Percentiles rank a stretch among this genome's conserved stretches.
phyloP scores from a whole-genome alignment of 805 yeast species.

The Wickerhamiella parazyma region DNA sequence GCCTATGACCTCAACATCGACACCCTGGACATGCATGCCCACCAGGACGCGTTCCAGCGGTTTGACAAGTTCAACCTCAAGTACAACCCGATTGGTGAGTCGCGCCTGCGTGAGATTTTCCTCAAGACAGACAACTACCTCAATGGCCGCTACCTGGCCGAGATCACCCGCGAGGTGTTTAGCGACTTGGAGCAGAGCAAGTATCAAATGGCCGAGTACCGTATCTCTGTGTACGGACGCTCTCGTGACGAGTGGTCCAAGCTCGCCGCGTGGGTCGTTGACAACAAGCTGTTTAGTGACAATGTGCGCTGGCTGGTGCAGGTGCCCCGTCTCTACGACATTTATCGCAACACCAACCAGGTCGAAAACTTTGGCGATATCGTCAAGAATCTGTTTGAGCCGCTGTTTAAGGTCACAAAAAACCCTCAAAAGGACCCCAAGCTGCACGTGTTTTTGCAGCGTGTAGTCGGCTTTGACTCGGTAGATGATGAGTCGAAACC shows the following conservation, averaged over 20 bases:
- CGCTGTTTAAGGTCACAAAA: conserved; percentile 77
- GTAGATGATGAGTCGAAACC: conserved; percentile 95
- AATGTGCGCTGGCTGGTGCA: conserved; percentile 96
- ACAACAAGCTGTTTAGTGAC: conserved; percentile 78
- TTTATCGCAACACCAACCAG: conserved; percentile 65
- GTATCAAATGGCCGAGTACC: conserved; percentile 93
- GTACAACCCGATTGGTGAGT: conserved; percentile 96
- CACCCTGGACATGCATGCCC: conserved; percentile 98
- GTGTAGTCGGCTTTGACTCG: conserved; percentile 95
- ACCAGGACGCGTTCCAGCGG: conserved; percentile 93
- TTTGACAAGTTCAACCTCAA: conserved; percentile 95
- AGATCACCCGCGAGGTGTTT: conserved; percentile 83
- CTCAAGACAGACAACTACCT: conserved; percentile 90
- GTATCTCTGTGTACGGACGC: conserved; percentile 91
- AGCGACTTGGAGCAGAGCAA: conserved; percentile 89
- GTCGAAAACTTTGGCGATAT: conserved; percentile 65
- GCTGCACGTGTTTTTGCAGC: conserved; percentile 69
- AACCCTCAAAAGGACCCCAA: conserved; percentile 87
- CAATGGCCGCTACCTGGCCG: conserved; percentile 80
- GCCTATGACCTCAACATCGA: conserved; percentile 94
- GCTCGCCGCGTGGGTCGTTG: conserved; percentile 88
- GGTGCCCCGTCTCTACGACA: conserved; percentile 83
- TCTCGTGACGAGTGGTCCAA: conserved; percentile 88
- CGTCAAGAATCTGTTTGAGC: conserved; percentile 65
- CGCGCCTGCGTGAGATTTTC: conserved; percentile 90